These are phyloP conservation scores for Stropharia rugosoannulata DNA, from an alignment of 768 basidiomycete species.

Conservation along the genomic window DNA sequence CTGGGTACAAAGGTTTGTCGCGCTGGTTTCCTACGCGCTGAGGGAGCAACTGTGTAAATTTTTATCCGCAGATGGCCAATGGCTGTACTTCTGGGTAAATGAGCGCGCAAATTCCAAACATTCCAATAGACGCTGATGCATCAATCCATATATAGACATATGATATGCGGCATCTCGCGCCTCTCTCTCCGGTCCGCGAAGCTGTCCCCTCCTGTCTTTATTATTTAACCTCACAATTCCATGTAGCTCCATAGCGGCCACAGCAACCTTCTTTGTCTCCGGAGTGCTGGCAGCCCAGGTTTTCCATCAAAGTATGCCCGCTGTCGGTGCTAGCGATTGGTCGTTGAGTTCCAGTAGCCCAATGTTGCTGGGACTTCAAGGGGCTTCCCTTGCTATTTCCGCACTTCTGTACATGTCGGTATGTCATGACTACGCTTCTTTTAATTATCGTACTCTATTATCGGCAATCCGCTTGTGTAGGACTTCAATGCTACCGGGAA, in stretches of 20 bases:
- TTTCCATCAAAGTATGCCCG: slow-evolving; percentile 33
- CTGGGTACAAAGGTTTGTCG: slow-evolving; percentile 51
- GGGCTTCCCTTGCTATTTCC: slow-evolving; percentile 34
- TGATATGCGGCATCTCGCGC: slow-evolving; percentile 60
- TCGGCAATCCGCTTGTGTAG: neutral
- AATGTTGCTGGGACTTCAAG: slow-evolving; percentile 38
- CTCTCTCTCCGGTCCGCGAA: slow-evolving; percentile 50
- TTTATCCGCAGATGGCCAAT: slow-evolving; percentile 43
- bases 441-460: neutral
- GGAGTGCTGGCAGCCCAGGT: slow-evolving; percentile 44
- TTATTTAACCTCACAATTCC: slow-evolving; percentile 4
- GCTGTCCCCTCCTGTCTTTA: slow-evolving; percentile 8
- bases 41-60: slow-evolving; percentile 7
- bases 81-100: slow-evolving; percentile 66
- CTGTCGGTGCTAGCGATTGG: slow-evolving; percentile 35
- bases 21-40: neutral
- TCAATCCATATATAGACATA: slow-evolving; percentile 42
- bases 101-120: neutral
- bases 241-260: slow-evolving; percentile 53
- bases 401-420: slow-evolving; percentile 22
- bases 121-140: neutral
- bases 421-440: neutral
- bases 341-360: slow-evolving; percentile 34
- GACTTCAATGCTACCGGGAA: slow-evolving; percentile 6
- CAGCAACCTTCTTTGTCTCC: slow-evolving; percentile 49